Evolutionary conservation across 1,284 basidiomycete species (phyloP).

Genomic region (Apiotrichum sp.): DNA sequence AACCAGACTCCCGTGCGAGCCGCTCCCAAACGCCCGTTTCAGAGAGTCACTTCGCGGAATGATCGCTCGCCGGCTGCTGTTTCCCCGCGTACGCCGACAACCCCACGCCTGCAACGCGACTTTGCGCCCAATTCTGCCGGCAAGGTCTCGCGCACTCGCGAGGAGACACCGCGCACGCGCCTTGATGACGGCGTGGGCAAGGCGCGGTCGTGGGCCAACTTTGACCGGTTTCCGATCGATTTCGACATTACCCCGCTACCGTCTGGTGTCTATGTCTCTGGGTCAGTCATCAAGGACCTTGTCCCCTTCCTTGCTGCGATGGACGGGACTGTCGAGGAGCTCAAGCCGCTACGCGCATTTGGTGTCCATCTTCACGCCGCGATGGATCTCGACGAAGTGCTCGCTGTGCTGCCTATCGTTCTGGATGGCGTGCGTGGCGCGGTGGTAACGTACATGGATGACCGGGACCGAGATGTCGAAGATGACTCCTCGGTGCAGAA

Average conservation of each 20-base stretch:
- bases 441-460: conserved; percentile 15
- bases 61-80: background rate
- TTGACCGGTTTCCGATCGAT: conserved; percentile 42
- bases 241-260: conserved; percentile 44
- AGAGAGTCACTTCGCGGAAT: background rate
- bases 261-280: conserved; percentile 26
- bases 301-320: conserved; percentile 9
- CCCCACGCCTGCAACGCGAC: background rate
- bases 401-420: conserved; percentile 24
- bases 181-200: conserved; percentile 37
- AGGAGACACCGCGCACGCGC: conserved; percentile 1
- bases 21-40: background rate
- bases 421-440: conserved; percentile 21
- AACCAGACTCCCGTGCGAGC: background rate
- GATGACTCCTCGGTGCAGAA: background rate
- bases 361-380: conserved; percentile 19
- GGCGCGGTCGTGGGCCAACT: conserved; percentile 44
- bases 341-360: conserved; percentile 7
- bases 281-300: background rate
- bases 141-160: background rate
- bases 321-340: conserved; percentile 2
- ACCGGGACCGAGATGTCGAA: background rate
- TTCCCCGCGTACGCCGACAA: background rate
- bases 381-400: conserved; percentile 20
- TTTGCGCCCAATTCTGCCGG: background rate